Conservation (phyloP, 352 stramenopile genomes). For the Phytophthora tentaculata region DNA sequence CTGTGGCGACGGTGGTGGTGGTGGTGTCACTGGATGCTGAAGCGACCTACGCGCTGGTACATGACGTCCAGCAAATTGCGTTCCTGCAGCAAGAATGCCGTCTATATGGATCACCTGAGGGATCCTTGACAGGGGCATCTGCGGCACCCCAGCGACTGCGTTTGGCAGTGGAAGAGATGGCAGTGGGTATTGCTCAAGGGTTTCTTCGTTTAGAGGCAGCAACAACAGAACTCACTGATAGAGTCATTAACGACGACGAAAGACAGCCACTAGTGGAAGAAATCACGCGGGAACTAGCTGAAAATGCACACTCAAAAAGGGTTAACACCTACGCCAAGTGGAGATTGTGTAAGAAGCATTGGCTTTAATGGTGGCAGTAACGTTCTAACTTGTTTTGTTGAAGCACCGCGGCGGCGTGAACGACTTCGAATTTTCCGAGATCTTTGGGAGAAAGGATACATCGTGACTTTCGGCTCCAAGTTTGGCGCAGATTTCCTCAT, state of each 20-base stretch:
- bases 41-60: conserved; percentile 36
- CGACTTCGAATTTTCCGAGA: conserved; percentile 66
- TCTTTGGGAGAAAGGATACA: conserved; percentile 69
- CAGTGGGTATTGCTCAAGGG: conserved; percentile 40
- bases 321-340: conserved; percentile 6
- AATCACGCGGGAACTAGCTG: conserved; percentile 19
- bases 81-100: conserved; percentile 33
- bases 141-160: conserved; percentile 26
- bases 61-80: conserved; percentile 16
- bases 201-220: conserved; percentile 43
- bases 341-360: conserved; percentile 32
- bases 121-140: background rate
- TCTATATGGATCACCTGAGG: conserved; percentile 36
- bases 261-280: conserved; percentile 7
- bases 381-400: conserved; percentile 15
- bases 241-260: background rate
- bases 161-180: conserved; percentile 59
- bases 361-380: background rate
- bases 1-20: conserved; percentile 24
- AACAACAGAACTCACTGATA: background rate
- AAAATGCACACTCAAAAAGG: background rate
- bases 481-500: conserved; percentile 85
- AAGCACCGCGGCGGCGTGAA: conserved; percentile 28
- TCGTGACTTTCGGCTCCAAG: conserved; percentile 79
- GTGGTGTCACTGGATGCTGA: conserved; percentile 16